Base-by-base conservation (phyloP, 2,329 filamentous ascomycete species). In the Stemphylium beticola region DNA sequence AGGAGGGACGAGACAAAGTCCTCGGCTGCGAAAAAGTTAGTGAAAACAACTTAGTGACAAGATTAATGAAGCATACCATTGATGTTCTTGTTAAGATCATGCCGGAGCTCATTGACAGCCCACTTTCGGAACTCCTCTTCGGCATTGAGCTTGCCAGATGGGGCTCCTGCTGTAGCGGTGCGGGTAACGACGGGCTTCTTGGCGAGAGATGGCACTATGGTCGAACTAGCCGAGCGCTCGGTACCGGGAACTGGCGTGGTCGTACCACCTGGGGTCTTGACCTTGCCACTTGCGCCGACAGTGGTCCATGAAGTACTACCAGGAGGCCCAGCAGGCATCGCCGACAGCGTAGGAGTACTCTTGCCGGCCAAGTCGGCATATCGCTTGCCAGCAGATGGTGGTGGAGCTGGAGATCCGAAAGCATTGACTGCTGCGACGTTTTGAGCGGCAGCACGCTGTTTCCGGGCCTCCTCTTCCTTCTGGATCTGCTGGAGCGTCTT, bases 401-500 rank as follows among this genome's bases (percentile, higher is more conserved):
- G 67, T 20, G 77, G 75, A 9, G 81, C 74, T 37, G 81, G 75
- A 10, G 78, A 73, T 33, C 78, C 76, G 55, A 79, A 77, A 15
- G 70, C 61, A 12, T 74, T 73, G 18, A 82, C 77, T 8, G 80
- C 75, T 17, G 77, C 77, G 10, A 81, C 76, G 34, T 77, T 78
- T 7, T 81, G 80, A 31, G 80, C 79, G 7, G 80, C 81, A 38
- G 86, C 84, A 73, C 89, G 91, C 67, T 89, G 87, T 82, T 99
- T 99, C 61, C 91, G 88, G 15, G 84, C 83, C 72, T 98, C 95
- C 71, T 99, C 95, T 77, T 99, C 95, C 60, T 93, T 93, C 74
- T 98, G 95, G 55, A 99, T 98, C 64, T 98, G 93, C 20, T 92
- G 91, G 39, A 98, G 82, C 0, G 92, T 96, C 84, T 97, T 97